A percentile compares a stretch with the other conserved stretches of the same genome.
Evolutionary conservation across 352 stramenopile genomes (phyloP).

Genomic region (Globisporangium canariense): DNA sequence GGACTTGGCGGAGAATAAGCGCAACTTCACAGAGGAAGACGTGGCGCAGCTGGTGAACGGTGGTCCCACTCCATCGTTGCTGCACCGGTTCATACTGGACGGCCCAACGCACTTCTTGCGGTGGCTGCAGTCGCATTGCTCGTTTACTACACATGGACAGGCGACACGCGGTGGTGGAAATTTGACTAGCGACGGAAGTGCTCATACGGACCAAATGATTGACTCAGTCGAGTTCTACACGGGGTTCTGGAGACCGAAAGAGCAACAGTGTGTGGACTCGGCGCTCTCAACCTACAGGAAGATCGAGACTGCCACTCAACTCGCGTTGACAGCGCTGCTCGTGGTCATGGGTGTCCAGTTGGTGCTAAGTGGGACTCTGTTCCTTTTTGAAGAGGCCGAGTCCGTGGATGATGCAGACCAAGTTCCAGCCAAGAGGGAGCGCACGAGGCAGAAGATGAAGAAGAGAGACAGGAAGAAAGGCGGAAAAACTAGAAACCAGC

Average conservation of each 20-base stretch:
- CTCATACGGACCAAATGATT: slow-evolving; percentile 5
- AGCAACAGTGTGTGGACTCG: slow-evolving; percentile 12
- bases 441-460: neutral
- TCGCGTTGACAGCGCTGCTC: slow-evolving; percentile 5
- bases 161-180: neutral
- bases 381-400: slow-evolving; percentile 8
- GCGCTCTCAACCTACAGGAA: slow-evolving; percentile 3
- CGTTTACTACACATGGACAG: neutral
- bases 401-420: neutral
- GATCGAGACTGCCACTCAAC: slow-evolving; percentile 1
- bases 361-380: slow-evolving; percentile 5
- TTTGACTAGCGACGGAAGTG: neutral
- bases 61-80: slow-evolving; percentile 31
- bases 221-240: slow-evolving; percentile 35
- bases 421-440: neutral
- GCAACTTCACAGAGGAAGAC: slow-evolving; percentile 20
- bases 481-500: neutral
- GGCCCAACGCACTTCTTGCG: slow-evolving; percentile 39
- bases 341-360: slow-evolving; percentile 7
- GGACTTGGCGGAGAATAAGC: slow-evolving; percentile 4
- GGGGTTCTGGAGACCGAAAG: slow-evolving; percentile 17
- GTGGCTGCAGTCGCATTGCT: slow-evolving; percentile 34
- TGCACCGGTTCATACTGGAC: slow-evolving; percentile 50
- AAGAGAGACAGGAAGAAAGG: neutral
- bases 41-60: slow-evolving; percentile 38